Conservation (phyloP, 257 asterid genomes). For the Rauvolfia tetraphylla region DNA sequence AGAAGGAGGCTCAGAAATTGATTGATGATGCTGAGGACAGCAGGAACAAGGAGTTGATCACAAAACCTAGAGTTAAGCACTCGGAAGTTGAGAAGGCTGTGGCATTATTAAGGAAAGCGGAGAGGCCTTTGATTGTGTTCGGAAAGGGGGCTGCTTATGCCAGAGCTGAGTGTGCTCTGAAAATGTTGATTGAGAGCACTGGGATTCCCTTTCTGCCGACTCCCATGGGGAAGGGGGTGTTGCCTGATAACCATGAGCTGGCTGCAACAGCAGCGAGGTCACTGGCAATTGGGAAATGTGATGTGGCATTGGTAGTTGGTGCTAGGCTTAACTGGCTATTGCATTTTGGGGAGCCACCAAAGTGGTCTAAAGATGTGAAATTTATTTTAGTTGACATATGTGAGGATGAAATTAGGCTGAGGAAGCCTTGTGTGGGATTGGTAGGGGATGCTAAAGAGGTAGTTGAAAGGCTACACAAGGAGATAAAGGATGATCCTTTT, state of each 20-base stretch:
- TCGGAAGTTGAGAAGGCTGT: conserved; percentile 56
- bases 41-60: conserved; percentile 31
- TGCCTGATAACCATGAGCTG: conserved; percentile 71
- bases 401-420: conserved; percentile 66
- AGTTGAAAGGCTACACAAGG: conserved; percentile 56
- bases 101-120: conserved; percentile 57
- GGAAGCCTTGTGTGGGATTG: conserved; percentile 68
- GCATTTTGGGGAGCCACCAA: conserved; percentile 93
- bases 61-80: conserved; percentile 35
- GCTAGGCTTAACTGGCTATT: conserved; percentile 87
- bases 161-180: conserved; percentile 60
- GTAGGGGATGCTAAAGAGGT: conserved; percentile 84
- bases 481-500: conserved; percentile 80
- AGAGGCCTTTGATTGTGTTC: conserved; percentile 86
- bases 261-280: conserved; percentile 93
- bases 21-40: conserved; percentile 45
- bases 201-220: conserved; percentile 90
- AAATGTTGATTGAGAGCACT: conserved; percentile 54
- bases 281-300: conserved; percentile 85
- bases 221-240: conserved; percentile 88
- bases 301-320: conserved; percentile 77
- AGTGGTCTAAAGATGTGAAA: conserved; percentile 80
- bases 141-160: conserved; percentile 87
- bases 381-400: conserved; percentile 69
- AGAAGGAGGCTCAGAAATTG: conserved; percentile 55